Percentiles rank a stretch among this genome's conserved stretches.
Conservation (phyloP, 768 basidiomycete species). For the Lactarius hatsudake region DNA sequence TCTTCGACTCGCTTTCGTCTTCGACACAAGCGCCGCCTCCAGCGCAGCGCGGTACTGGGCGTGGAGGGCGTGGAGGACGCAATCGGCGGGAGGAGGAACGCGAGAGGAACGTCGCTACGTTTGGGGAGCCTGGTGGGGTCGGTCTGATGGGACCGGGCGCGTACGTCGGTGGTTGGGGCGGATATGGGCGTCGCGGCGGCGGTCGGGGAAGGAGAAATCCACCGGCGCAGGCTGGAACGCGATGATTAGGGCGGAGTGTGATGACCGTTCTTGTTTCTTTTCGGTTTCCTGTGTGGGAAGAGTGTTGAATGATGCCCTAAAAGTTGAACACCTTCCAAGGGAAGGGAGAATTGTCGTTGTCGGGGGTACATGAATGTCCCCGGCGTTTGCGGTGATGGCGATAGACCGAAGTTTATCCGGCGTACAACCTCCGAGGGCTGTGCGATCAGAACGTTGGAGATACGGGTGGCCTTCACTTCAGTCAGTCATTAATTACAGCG, state of each 20-base stretch:
- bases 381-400: conserved; percentile 3
- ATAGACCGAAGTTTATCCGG: background rate
- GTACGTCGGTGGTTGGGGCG: conserved; percentile 78
- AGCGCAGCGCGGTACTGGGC: conserved; percentile 41
- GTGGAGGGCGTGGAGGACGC: conserved; percentile 52
- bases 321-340: conserved; percentile 1
- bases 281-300: background rate
- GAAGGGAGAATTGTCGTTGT: background rate
- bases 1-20: conserved; percentile 71
- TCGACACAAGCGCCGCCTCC: conserved; percentile 41
- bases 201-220: conserved; percentile 41
- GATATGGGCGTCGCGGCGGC: conserved; percentile 53
- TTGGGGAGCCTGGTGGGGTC: conserved; percentile 81
- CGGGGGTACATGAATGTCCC: background rate
- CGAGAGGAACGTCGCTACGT: conserved; percentile 81
- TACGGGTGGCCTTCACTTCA: background rate
- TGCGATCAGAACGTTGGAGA: background rate
- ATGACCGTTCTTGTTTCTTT: background rate
- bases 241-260: background rate
- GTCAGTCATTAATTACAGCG: background rate
- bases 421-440: background rate
- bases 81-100: conserved; percentile 80
- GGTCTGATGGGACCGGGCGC: conserved; percentile 76
- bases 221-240: conserved; percentile 26
- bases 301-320: conserved; percentile 3